Base-by-base conservation (phyloP, 1,284 basidiomycete species). In the Tilletiopsis washingtonensis region DNA sequence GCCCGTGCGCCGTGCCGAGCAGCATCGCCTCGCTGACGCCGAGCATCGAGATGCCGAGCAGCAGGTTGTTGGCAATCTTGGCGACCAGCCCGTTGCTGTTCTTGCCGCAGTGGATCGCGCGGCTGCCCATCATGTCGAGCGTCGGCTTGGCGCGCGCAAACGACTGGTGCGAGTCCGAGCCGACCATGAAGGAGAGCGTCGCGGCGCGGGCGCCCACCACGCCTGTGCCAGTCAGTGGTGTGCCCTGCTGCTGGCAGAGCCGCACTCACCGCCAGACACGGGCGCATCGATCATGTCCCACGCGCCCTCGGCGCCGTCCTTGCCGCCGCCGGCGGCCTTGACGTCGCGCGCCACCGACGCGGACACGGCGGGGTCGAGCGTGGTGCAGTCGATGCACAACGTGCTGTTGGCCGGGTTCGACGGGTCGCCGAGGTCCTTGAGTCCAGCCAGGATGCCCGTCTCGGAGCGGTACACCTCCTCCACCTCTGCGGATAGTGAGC, bases 121-220 rank as follows among this genome's bases (percentile, higher is more conserved):
- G 81, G 49, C 79, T 79, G 5, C 90, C 89, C 89, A 93, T 93
- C 38, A 54, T 56, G 11, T 54, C 53, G 21, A 77, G 62, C 19
- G 81, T 76, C 2, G 84, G 81, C 45, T 79, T 75, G 5, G 85
- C 82, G 21, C 76, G 75, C n/a, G 77, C 68, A 65, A 84, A 90
- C 14, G 81, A 78, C 4, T 74, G 67, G 29, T 80, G 73, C 1
- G 81, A 77, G 4, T 88, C 86, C n/a, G 65, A 59, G 6, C 89
- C 89, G 23, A 90, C 86, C 50, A 93, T 84, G 78, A 93, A 93
- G 17, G 86, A 83, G n/a, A 93, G 78, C 0, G 86, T 88, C 0
- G 51, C 67, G 0, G 64, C 84, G 67, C 84, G 83, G 7, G 90
- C 90, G 20, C 89, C 89, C 15, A 84, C 77, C 5, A 89, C 86